Conservation (phyloP, 805 yeast genomes). For the Candida chauliodis region DNA sequence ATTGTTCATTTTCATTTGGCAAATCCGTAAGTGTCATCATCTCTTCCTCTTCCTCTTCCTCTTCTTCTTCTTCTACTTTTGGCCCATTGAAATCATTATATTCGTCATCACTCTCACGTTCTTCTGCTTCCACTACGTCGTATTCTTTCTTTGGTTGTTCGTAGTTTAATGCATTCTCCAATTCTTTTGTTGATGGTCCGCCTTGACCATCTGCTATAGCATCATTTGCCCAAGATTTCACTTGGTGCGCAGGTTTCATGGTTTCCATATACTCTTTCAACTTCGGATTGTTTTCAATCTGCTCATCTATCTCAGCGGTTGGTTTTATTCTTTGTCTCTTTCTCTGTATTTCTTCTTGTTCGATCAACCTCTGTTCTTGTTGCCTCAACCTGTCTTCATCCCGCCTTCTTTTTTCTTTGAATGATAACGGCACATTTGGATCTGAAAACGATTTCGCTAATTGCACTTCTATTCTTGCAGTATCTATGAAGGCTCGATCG, state of each 20-base stretch:
- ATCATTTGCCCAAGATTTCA: slow-evolving; percentile 75
- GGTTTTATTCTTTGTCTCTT: slow-evolving; percentile 35
- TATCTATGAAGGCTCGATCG: slow-evolving; percentile 76
- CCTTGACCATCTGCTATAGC: slow-evolving; percentile 44
- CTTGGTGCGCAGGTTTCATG: slow-evolving; percentile 71
- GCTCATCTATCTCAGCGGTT: slow-evolving; percentile 48
- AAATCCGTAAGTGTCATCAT: slow-evolving; percentile 42
- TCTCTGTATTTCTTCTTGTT: slow-evolving; percentile 37
- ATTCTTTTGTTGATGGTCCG: slow-evolving; percentile 42
- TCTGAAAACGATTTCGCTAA: slow-evolving; percentile 85
- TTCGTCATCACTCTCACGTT: slow-evolving; percentile 49
- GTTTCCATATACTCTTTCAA: slow-evolving; percentile 79
- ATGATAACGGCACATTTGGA: slow-evolving; percentile 69
- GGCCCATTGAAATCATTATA: slow-evolving; percentile 44
- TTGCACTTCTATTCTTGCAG: slow-evolving; percentile 73
- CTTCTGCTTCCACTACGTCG: slow-evolving; percentile 38
- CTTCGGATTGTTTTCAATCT: slow-evolving; percentile 61
- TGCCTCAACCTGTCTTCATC: slow-evolving; percentile 44
- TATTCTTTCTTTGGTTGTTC: slow-evolving; percentile 18
- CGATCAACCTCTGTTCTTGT: slow-evolving; percentile 40
- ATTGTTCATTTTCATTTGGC: slow-evolving; percentile 16
- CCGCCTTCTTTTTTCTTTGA: slow-evolving; percentile 34
- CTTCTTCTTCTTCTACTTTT: slow-evolving; percentile 24
- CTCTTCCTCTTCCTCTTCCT: slow-evolving; percentile 45
- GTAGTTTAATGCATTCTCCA: slow-evolving; percentile 39